Percentiles rank a stretch among this genome's conserved stretches.
These are phyloP conservation scores for Trichosporon sp. DNA, from an alignment of 1,284 basidiomycete species.

Conservation along the genomic window DNA sequence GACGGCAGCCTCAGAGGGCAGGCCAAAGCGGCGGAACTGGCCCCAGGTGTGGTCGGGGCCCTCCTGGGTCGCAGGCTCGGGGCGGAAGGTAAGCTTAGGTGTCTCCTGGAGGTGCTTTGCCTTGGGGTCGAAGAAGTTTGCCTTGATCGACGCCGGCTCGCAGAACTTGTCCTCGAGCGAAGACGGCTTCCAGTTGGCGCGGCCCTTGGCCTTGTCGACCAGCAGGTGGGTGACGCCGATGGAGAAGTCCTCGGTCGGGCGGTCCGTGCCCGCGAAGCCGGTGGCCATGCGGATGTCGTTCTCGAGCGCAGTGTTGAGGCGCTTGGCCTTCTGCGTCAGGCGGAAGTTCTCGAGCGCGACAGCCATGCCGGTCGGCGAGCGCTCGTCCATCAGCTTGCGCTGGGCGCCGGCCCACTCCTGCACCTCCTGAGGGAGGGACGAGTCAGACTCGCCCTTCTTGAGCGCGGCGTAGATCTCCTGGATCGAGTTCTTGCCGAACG, in stretches of 20 bases:
- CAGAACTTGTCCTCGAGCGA: constrained; percentile 54
- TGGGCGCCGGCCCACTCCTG: constrained; percentile 70
- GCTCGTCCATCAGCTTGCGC: constrained; percentile 57
- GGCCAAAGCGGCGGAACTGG: constrained; percentile 42
- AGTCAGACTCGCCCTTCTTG: constrained; percentile 39
- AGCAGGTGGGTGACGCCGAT: constrained; percentile 73
- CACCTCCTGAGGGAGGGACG: constrained; percentile 52
- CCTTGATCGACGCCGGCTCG: constrained; percentile 51
- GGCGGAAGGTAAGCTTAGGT: constrained; percentile 30
- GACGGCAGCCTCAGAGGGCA: constrained; percentile 40
- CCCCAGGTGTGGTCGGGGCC: constrained; percentile 42
- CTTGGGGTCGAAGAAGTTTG: constrained; percentile 48
- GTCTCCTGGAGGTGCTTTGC: constrained; percentile 59
- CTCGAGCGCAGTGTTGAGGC: constrained; percentile 62
- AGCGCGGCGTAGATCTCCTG: constrained; percentile 65
- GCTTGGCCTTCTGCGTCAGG: constrained; percentile 57
- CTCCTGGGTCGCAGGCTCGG: constrained; percentile 21
- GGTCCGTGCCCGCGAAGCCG: constrained; percentile 42
- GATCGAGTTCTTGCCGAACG: constrained; percentile 65
- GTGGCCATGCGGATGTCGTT: constrained; percentile 53
- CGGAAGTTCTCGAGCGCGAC: constrained; percentile 74
- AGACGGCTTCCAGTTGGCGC: constrained; percentile 53
- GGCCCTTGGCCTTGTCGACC: constrained; percentile 55
- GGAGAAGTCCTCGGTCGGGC: constrained; percentile 71
- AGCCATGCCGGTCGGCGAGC: constrained; percentile 85